A percentile compares a stretch with the other conserved stretches of the same genome.
Evolutionary conservation across 1,284 basidiomycete species (phyloP).

Genomic region (Fistulinella staudtii): DNA sequence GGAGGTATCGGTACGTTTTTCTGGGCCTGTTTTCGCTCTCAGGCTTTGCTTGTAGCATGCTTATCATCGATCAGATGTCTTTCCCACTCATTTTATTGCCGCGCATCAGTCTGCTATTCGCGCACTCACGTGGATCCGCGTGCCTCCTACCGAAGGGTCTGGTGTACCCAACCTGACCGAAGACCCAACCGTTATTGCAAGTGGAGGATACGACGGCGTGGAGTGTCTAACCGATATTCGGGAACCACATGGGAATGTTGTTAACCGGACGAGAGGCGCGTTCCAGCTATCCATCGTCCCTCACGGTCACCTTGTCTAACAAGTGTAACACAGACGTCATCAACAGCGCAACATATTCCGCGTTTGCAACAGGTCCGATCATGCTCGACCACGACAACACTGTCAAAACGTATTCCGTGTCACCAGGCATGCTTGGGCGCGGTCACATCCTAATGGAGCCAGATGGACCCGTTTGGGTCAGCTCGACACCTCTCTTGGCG

Average conservation of each 20-base stretch:
- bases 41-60: not conserved
- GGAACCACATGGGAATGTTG: conserved; percentile 55
- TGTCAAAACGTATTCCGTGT: conserved; percentile 67
- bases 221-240: conserved; percentile 71
- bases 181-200: conserved; percentile 69
- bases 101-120: conserved; percentile 79
- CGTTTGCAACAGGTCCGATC: conserved; percentile 61
- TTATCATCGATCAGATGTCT: conserved; percentile 32
- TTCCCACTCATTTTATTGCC: conserved; percentile 69
- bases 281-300: not conserved
- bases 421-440: conserved; percentile 68
- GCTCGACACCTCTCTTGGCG: conserved; percentile 2
- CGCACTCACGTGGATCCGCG: conserved; percentile 65
- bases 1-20: conserved; percentile 29
- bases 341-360: conserved; percentile 59
- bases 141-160: conserved; percentile 51
- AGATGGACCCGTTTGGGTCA: conserved; percentile 77
- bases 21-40: not conserved
- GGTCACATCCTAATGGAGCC: conserved; percentile 71
- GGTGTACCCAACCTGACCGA: conserved; percentile 44
- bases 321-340: conserved; percentile 55
- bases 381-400: conserved; percentile 77
- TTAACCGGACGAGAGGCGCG: conserved; percentile 73
- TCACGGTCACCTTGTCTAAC: not conserved
- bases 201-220: conserved; percentile 75